Base-by-base conservation (phyloP, 2,329 filamentous ascomycete genomes). In the Pseudopyrenochaeta lycopersici region DNA sequence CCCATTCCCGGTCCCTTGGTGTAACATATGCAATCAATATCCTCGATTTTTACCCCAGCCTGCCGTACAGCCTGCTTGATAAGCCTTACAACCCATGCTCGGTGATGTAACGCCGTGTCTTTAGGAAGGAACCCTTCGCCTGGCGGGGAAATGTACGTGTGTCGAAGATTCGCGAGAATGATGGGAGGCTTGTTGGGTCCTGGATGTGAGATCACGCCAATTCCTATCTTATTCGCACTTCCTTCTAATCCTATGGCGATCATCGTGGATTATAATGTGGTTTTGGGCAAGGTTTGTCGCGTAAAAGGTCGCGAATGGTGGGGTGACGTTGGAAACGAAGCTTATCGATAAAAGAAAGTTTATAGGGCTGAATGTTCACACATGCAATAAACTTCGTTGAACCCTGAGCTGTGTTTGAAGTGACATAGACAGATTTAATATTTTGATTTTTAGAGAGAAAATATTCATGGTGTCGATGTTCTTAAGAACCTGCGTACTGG, bases 1-100 rank as follows among this genome's bases (percentile, higher is more conserved):
- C 95, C 95, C 95, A 99, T 99, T 0, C 95, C 95, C 0, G 95
- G 95, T 0, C 95, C 95, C 72, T 90, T 90, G 2, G 95, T 99
- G 80, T 94, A 99, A 83, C 93, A 97, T 66, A 99, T 89, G 77
- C 92, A 97, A 76, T 94, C 88, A 40, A 99, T 84, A 72, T 96
- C 89, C 11, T 79, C 70, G 12, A 75, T 58, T 23, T 64, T 71
- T 4, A 77, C 63, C 6, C 70, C 67, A 0, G 94, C 91, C 63
- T 90, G 87, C 52, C 82, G 81, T 58, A 99, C 85, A 4, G 94
- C 91, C 57, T 86, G 85, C 65, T 89, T 91, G 15, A 95, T 89
- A n/a, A 98, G 82, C 20, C 83, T 80, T 14, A 92, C 90, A 60
- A 98, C 91, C 87, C 90, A 91, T 72, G 86, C 75, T 60, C 95